A percentile compares a stretch with the other conserved stretches of the same genome.
Conservation (phyloP, 2,329 filamentous ascomycete species). For the Cladosporium sp. region DNA sequence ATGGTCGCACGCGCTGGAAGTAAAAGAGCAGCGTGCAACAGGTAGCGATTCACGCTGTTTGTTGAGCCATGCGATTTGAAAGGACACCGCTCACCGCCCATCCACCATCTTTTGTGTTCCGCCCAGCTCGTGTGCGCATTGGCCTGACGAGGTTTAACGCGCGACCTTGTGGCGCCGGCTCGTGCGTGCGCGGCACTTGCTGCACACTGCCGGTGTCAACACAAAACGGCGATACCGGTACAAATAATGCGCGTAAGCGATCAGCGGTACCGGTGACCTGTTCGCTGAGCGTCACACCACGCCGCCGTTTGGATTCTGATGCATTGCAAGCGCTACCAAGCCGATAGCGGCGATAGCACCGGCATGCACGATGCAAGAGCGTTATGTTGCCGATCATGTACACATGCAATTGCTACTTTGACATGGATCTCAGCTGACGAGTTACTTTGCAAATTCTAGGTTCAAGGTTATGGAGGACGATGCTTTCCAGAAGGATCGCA, state of each 20-base stretch:
- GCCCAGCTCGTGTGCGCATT: background rate
- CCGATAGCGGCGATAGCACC: background rate
- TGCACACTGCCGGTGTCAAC: conserved; percentile 1
- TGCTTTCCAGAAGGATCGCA: conserved; percentile 64
- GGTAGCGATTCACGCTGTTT: background rate
- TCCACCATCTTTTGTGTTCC: background rate
- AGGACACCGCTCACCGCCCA: background rate
- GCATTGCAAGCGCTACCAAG: no score
- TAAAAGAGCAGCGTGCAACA: background rate
- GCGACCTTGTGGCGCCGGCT: background rate
- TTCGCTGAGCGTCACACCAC: background rate
- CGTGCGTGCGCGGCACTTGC: background rate
- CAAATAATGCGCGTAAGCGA: background rate
- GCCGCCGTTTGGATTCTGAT: background rate
- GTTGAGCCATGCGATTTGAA: background rate
- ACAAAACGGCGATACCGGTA: background rate
- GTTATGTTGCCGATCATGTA: background rate
- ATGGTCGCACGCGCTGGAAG: background rate
- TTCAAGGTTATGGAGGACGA: conserved; percentile 89
- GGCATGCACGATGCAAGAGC: background rate
- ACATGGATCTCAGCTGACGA: background rate
- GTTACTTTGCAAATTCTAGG: conserved; percentile 32
- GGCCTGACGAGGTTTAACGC: background rate
- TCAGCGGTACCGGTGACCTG: background rate
- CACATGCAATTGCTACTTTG: background rate